Base-by-base conservation (phyloP, 768 basidiomycete species). In the Candolleomyces eurysporus region DNA sequence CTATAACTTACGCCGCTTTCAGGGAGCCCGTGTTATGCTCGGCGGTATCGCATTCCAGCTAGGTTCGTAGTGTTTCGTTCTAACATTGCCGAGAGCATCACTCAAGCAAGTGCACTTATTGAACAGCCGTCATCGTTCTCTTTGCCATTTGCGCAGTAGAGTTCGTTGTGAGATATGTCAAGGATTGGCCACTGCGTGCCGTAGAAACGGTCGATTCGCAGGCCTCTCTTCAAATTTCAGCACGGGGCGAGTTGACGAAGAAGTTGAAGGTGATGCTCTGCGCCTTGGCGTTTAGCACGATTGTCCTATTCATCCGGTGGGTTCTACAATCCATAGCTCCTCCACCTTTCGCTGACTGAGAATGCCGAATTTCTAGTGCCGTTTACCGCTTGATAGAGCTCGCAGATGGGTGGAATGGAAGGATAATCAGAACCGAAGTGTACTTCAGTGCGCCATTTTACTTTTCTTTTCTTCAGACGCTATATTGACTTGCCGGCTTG, bases 1-100 rank as follows among this genome's bases (percentile, higher is more conserved):
- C 19, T 32, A 11, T 4, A 4, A 16, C 52, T 53, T 17, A 32
- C 21, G 4, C n/a, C 26, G 14, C 1, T 3, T 53, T 36, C 39
- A 73, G 71, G 76, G 75, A 6, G 73, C 69, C 3, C 61, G 81
- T 52, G 76, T 87, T 66, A 87, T 88, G 85, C 76, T 87, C 11
- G 84, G 73, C 1, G 89, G 88, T 51, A 88, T 90, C 62, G 74
- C 76, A 17, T 80, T 89, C 66, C 87, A 90, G 66, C 69, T 87
- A 19, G 65, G 79, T 80, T 59, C 30, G 78, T 63, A 1, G 5
- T 2, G n/a, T 7, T 26, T 14, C 17, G 1, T n/a, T 54, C 0
- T 60, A 1, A 10, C 32, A 19, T 50, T 8, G n/a, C 39, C 31
- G 16, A 7, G 30, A 4, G 26, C 7, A 22, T 21, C 9, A 21